phyloP scores from a whole-genome alignment of 2,329 filamentous ascomycete species.

The Penicillium rolfsii region DNA sequence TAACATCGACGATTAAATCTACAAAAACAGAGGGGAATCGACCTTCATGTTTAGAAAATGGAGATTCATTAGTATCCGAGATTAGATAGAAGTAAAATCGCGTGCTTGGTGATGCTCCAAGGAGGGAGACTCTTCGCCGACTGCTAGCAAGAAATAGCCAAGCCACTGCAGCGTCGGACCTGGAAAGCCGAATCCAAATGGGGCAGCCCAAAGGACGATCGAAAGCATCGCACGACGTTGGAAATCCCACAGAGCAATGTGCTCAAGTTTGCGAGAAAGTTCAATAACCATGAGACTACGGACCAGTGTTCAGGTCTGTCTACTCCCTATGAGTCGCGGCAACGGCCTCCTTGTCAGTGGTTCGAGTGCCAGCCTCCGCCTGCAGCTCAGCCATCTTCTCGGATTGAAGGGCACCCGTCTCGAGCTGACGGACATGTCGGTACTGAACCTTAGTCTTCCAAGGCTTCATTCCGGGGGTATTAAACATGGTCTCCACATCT shows the following conservation, averaged over 20 bases:
- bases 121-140: background rate
- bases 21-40: too few relatives aligned
- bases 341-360: slow-evolving; percentile 12
- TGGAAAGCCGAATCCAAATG: background rate
- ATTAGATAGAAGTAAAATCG: background rate
- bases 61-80: background rate
- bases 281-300: background rate
- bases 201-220: background rate
- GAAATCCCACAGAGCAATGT: background rate
- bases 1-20: too few relatives aligned
- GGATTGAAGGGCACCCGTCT: slow-evolving; percentile 19
- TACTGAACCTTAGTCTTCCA: slow-evolving; percentile 27
- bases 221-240: background rate
- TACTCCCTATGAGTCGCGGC: slow-evolving; percentile 11
- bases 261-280: background rate
- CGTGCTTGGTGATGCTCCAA: background rate
- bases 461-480: slow-evolving; percentile 33
- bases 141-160: too few relatives aligned
- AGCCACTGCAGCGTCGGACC: background rate
- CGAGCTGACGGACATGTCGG: slow-evolving; percentile 23
- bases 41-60: background rate
- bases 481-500: slow-evolving; percentile 75
- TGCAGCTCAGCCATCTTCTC: slow-evolving; percentile 20
- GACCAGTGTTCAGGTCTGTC: background rate
- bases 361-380: slow-evolving; percentile 14